Evolutionary conservation across 805 yeast species (phyloP), one percentile per base, ranked within the genome.

Genomic region (Wickerhamiella vanderwaltii): DNA sequence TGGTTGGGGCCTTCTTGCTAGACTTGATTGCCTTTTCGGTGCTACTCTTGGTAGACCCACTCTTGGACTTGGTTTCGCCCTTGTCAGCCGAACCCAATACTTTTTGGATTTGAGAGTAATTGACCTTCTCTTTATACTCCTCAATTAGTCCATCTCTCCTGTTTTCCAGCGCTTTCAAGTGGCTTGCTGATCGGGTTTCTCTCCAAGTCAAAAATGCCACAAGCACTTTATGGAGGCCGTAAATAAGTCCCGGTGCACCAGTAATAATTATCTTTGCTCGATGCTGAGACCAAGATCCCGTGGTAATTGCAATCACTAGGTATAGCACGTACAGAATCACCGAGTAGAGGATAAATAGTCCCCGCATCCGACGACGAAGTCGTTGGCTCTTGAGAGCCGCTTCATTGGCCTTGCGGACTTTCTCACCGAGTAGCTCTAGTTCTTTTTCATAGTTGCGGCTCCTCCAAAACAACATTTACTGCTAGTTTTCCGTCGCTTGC

Each of bases 91-190:
- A 68, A 39, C 69, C 72, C 33, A 87, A 62, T 35, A 87, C 66
- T n/a, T 79, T 75, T 58, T 75, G 77, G 1, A 95, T 82, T 11
- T 77, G 69, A 51, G 79, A 72, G 58, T 75, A 88, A 49, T 82
- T 79, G 12, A 94, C 81, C 53, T 73, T 68, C 43, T 70, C 65
- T 59, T 82, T 82, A 59, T 81, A 64, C 46, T 76, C 81, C 17
- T 77, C 80, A 37, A 81, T 67, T 54, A 76, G 75, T 19, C 59
- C 59, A 43, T 64, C 62, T 46, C 77, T 84, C 35, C 65, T 57
- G 18, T 63, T 64, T 43, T 62, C 59, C 40, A 76, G 57, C 9
- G 46, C 42, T 42, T 60, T 58, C 35, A 70, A 49, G 19, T 44
- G 34, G 24, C 47, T 48, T 13, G 57, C 55, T 20, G 55, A 46